Conservation (phyloP, 2,329 filamentous ascomycete genomes). For the Venturia carpophila region DNA sequence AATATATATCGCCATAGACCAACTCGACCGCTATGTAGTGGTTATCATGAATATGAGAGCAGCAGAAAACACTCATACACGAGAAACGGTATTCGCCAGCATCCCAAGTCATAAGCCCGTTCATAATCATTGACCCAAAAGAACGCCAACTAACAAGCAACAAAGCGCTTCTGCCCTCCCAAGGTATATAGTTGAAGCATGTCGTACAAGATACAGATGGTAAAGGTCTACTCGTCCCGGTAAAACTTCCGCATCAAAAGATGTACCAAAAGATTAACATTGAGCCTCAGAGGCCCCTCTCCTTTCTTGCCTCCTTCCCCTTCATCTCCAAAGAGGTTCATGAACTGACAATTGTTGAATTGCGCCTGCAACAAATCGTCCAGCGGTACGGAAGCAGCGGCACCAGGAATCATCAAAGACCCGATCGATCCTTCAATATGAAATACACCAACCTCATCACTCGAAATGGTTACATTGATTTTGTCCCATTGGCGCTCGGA, state of each 20-base stretch:
- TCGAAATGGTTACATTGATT: conserved; percentile 88
- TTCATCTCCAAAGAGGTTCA: conserved; percentile 81
- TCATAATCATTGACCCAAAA: background rate
- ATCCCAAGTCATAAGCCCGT: background rate
- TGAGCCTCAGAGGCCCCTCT: conserved; percentile 59
- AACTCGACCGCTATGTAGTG: background rate
- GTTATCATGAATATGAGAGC: background rate
- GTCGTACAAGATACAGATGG: background rate
- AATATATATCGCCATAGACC: background rate
- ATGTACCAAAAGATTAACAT: conserved; percentile 95
- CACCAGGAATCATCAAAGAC: conserved; percentile 92
- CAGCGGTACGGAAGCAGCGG: conserved; percentile 77
- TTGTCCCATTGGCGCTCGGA: conserved; percentile 78
- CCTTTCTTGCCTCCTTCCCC: conserved; percentile 26
- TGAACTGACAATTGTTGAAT: conserved; percentile 93
- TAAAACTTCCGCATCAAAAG: conserved; percentile 99
- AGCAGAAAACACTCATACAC: background rate
- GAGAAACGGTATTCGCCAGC: background rate
- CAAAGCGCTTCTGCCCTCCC: background rate
- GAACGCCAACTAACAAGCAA: background rate
- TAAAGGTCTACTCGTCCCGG: conserved; percentile 31
- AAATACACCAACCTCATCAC: conserved; percentile 90
- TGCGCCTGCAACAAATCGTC: conserved; percentile 94
- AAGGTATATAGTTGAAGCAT: background rate
- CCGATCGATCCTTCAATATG: conserved; percentile 83